Evolutionary conservation across 176 grass and related monocot genomes (phyloP).

Genomic region (Aechmea fasciata): DNA sequence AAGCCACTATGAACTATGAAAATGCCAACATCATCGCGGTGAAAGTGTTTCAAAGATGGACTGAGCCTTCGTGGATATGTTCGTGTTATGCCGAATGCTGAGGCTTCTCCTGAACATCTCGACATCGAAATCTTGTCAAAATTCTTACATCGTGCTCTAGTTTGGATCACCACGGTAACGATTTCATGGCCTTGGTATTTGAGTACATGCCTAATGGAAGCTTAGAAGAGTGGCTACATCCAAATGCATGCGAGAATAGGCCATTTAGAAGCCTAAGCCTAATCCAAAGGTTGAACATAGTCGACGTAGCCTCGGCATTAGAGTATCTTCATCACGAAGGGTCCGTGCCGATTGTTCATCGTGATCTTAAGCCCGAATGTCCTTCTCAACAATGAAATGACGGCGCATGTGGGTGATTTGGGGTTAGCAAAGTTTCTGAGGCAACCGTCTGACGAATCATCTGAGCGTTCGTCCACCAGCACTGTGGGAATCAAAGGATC

Average conservation of each 20-base stretch:
- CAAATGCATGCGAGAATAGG: neutral
- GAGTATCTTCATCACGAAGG: constrained; percentile 43
- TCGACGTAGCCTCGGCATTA: constrained; percentile 40
- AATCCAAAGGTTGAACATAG: constrained; percentile 27
- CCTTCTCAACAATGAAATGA: constrained; percentile 36
- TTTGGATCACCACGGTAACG: too few species aligned
- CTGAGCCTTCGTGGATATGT: too few species aligned
- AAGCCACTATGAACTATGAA: too few species aligned
- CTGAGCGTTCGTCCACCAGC: neutral
- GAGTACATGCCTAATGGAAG: too few species aligned
- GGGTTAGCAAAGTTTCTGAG: constrained; percentile 26
- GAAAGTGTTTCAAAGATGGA: constrained; percentile 22
- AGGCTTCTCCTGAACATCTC: neutral
- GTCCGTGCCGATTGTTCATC: constrained; percentile 19
- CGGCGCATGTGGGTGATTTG: constrained; percentile 13
- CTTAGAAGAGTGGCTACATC: neutral
- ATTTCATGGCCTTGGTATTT: too few species aligned
- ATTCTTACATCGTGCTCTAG: too few species aligned
- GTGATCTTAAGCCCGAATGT: constrained; percentile 19
- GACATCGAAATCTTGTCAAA: neutral
- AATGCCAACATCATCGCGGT: neutral
- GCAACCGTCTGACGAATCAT: neutral
- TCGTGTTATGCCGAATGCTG: constrained; percentile 9
- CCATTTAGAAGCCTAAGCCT: constrained; percentile 14
- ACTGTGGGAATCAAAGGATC: constrained; percentile 23